Percentiles rank a stretch among this genome's conserved stretches.
Conservation (phyloP, 1,284 basidiomycete genomes). For the Trichosporon ovoides region DNA sequence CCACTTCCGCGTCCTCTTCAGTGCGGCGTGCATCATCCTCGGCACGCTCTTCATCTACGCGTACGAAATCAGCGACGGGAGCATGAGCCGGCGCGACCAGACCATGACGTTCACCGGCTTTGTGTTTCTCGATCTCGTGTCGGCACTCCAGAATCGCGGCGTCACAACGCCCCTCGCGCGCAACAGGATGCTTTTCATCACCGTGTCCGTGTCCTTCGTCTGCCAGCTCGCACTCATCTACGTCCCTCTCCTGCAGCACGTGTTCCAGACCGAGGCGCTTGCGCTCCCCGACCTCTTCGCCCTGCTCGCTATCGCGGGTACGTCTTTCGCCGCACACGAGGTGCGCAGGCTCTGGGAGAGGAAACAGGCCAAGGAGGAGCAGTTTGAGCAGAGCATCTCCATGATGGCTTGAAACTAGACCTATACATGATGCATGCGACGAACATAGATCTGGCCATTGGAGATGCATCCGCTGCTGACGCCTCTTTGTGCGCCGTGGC, state of each 20-base stretch:
- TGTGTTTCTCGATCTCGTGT: constrained; percentile 93
- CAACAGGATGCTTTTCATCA: constrained; percentile 84
- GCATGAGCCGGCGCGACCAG: constrained; percentile 77
- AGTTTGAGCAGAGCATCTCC: constrained; percentile 8
- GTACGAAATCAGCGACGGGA: constrained; percentile 72
- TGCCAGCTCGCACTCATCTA: constrained; percentile 83
- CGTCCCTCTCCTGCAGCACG: constrained; percentile 77
- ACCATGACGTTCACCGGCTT: constrained; percentile 98
- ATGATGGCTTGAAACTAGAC: neutral
- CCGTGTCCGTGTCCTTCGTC: constrained; percentile 75
- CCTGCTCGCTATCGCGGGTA: constrained; percentile 64
- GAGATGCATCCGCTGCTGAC: too few relatives aligned
- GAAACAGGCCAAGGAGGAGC: constrained; percentile 42
- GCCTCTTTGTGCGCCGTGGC: too few relatives aligned
- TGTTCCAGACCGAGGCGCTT: constrained; percentile 90
- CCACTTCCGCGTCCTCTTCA: constrained; percentile 76
- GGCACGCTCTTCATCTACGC: constrained; percentile 86
- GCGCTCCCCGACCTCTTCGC: constrained; percentile 63
- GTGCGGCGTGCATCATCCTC: constrained; percentile 79
- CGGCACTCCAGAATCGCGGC: constrained; percentile 89
- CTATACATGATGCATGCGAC: neutral
- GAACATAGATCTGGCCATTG: too few relatives aligned
- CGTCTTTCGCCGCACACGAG: constrained; percentile 73
- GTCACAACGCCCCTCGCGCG: constrained; percentile 69
- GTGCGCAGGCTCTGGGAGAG: constrained; percentile 71